A percentile compares a stretch with the other conserved stretches of the same genome.
These are phyloP conservation scores for Mycena albidolilacea DNA, from an alignment of 768 basidiomycete species.

Conservation along the genomic window DNA sequence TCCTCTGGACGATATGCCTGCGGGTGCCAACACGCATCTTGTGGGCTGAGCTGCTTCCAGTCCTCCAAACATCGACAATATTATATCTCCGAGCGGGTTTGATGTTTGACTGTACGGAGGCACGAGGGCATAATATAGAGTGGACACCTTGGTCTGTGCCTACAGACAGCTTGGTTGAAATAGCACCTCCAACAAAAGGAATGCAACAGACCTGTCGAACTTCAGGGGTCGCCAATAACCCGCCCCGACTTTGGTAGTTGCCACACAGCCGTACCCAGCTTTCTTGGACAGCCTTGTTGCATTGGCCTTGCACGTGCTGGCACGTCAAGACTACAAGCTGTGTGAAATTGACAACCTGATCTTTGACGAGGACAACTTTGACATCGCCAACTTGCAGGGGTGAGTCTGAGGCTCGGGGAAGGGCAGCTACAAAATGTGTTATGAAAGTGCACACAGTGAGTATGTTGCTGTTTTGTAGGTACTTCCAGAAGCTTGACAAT, in stretches of 20 bases:
- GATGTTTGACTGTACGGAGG: constrained; percentile 77
- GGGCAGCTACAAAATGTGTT: constrained; percentile 77
- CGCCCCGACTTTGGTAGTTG: constrained; percentile 84
- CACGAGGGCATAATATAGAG: constrained; percentile 90
- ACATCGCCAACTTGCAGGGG: constrained; percentile 66
- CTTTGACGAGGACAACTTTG: constrained; percentile 83
- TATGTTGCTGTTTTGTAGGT: constrained; percentile 89
- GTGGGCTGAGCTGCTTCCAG: constrained; percentile 56
- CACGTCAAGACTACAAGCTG: constrained; percentile 93
- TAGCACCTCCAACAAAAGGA: constrained; percentile 5
- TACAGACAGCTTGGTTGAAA: constrained; percentile 46
- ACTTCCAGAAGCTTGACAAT: constrained; percentile 56
- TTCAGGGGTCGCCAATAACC: constrained; percentile 70
- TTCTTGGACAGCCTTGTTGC: constrained; percentile 81
- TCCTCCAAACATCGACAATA: constrained; percentile 91
- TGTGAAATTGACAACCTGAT: constrained; percentile 87
- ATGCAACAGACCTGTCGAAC: constrained; percentile 71
- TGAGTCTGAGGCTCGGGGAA: constrained; percentile 64
- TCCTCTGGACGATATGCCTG: constrained; percentile 53
- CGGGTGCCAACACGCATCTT: constrained; percentile 64
- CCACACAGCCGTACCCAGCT: constrained; percentile 90
- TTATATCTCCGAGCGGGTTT: constrained; percentile 91
- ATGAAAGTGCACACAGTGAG: constrained; percentile 96
- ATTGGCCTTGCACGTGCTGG: constrained; percentile 87
- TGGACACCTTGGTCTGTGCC: constrained; percentile 78